A percentile compares a stretch with the other conserved stretches of the same genome.
phyloP scores from a whole-genome alignment of 352 stramenopile genomes.

The Phytophthora macrochlamydospora region DNA sequence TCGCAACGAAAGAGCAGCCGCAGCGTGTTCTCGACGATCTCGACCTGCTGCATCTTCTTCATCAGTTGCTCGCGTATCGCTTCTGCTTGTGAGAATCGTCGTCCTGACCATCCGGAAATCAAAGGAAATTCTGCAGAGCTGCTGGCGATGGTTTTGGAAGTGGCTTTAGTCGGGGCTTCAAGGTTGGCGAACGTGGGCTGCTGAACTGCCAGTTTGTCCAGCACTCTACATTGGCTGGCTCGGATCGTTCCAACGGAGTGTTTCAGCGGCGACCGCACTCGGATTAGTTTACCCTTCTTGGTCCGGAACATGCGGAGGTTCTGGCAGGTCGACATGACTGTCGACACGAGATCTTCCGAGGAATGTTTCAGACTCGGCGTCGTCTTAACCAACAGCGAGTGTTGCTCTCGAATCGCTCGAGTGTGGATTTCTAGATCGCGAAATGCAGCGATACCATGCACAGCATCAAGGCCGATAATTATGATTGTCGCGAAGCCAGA shows the following conservation, averaged over 20 bases:
- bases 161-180: background rate
- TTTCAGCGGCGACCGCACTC: conserved; percentile 12
- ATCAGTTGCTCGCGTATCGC: no score
- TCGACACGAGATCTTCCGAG: conserved; percentile 1
- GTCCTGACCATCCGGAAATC: no score
- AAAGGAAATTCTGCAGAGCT: no score
- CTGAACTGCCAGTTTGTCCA: conserved; percentile 16
- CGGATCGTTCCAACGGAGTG: background rate
- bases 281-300: conserved; percentile 10
- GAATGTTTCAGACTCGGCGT: background rate
- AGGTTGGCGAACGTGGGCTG: conserved; percentile 1
- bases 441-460: conserved; percentile 14
- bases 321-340: conserved; percentile 4
- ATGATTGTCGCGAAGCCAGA: conserved; percentile 18
- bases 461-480: conserved; percentile 25
- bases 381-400: background rate
- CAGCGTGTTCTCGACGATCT: conserved; percentile 12
- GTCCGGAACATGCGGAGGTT: conserved; percentile 10
- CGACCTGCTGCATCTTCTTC: background rate
- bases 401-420: conserved; percentile 4
- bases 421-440: conserved; percentile 6
- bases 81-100: no score
- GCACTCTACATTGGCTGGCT: background rate
- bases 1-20: conserved; percentile 15
- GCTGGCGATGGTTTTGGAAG: background rate